Percentiles rank a stretch among this genome's conserved stretches.
phyloP scores from a whole-genome alignment of 2,329 filamentous ascomycete species.

The Pseudogymnoascus sp. region DNA sequence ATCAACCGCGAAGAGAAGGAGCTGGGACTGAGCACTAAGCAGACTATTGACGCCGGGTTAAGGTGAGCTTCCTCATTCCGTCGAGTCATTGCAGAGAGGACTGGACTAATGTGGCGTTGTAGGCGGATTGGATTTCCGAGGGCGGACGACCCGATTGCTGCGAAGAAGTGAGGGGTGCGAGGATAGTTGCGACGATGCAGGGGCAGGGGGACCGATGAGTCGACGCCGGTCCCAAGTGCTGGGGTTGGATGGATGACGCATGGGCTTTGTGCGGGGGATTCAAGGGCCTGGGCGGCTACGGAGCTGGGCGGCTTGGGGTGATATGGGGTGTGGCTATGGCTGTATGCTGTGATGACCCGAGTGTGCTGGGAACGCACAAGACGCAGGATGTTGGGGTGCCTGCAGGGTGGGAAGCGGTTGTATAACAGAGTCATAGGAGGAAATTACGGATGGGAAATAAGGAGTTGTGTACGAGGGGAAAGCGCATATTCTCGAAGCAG shows the following conservation, averaged over 20 bases:
- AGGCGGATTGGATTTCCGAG: background rate
- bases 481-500: background rate
- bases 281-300: background rate
- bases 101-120: background rate
- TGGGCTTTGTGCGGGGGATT: background rate
- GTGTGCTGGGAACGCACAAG: background rate
- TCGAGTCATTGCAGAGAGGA: background rate
- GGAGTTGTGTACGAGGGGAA: background rate
- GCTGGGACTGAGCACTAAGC: conserved; percentile 22
- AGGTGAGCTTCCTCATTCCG: conserved; percentile 23
- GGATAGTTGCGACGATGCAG: background rate
- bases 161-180: background rate
- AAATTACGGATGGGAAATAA: background rate
- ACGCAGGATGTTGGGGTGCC: background rate
- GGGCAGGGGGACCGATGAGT: background rate
- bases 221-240: conserved; percentile 1
- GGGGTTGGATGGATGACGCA: background rate
- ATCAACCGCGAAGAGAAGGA: conserved; percentile 48
- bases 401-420: background rate
- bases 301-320: background rate
- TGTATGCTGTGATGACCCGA: background rate
- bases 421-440: background rate
- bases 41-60: conserved; percentile 27
- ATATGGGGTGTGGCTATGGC: background rate
- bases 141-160: background rate